A percentile compares a stretch with the other conserved stretches of the same genome.
These are phyloP conservation scores for Vaccinium corymbosum DNA, from an alignment of 148 eudicot genomes.

Conservation along the genomic window DNA sequence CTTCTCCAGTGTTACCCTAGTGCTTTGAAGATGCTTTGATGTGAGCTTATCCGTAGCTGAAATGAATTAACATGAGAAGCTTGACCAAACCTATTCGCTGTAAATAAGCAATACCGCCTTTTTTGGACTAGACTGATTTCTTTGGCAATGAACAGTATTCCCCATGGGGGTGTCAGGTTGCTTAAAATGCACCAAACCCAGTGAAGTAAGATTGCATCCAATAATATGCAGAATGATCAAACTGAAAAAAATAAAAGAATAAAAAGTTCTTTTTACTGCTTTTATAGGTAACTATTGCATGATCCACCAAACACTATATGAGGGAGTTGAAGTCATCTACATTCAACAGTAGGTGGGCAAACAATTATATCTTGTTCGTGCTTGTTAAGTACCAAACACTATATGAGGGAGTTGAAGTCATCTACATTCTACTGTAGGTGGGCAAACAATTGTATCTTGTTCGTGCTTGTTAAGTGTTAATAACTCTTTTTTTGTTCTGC, in stretches of 20 bases:
- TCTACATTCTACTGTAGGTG: neutral
- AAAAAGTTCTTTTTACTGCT: neutral
- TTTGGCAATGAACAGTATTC: neutral
- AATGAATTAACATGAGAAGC: neutral
- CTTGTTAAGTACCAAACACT: neutral
- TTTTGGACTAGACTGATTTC: neutral
- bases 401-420: conserved; percentile 2
- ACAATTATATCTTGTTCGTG: neutral
- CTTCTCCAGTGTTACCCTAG: neutral
- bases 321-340: conserved; percentile 1
- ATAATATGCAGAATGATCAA: neutral
- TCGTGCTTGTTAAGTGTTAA: neutral
- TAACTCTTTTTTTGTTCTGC: conserved; percentile 7
- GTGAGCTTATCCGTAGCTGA: neutral
- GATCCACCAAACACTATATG: neutral
- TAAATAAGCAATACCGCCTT: neutral
- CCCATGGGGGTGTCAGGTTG: neutral
- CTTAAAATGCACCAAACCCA: neutral
- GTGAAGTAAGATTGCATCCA: neutral
- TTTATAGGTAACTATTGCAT: neutral
- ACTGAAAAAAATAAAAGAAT: neutral
- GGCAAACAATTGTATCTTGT: neutral
- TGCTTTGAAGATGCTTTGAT: neutral
- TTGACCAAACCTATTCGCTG: neutral
- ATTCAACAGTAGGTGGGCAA: neutral